Base-by-base conservation (phyloP, 805 yeast species). In the Yarrowia yakushimensis region DNA sequence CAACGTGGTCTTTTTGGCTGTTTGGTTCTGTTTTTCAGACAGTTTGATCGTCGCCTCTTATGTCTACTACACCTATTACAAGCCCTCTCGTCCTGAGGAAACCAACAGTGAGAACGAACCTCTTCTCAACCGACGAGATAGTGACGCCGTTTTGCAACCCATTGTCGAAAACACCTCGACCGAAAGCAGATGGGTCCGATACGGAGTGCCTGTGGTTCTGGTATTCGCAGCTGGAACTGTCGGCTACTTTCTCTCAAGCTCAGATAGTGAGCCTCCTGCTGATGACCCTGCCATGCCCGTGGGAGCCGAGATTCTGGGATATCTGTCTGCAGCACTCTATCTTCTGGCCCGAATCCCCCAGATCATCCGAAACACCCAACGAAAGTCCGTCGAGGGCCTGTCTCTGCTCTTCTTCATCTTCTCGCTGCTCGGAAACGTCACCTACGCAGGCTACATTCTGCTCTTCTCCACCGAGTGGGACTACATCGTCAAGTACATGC, bases 321-420 rank as follows among this genome's bases (percentile, higher is more conserved):
- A 87, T 73, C 66, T 82, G 6, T 84, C 90, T 4, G 93, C 96
- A 0, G 65, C 77, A 2, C 74, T 88, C 63, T 88, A 88, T 71
- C 77, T 88, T 66, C 83, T 88, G 9, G 94, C 94, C 2, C 76
- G 90, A 66, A 73, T 88, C 28, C 99, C 99, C 0, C 99, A 93
- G 74, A 87, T 93, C 61, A 76, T 82, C 63, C 96, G 88, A 70
- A 93, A 93, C 74, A 82, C 85, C 72, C 77, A 77, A 50, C 82
- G 96, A 66, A 84, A 85, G 69, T 87, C 96, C 4, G 91, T 91
- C 62, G 81, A 83, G 63, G 98, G 98, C 1, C 85, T 94, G 68
- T 87, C 97, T 63, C 82, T 93, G 65, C 81, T 90, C 60, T 88
- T 88, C 74, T 87, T 88, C 75, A 73, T 88, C 66, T 84, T 87